Conservation (phyloP, 345 rosid genomes). For the Arabis alpina region DNA sequence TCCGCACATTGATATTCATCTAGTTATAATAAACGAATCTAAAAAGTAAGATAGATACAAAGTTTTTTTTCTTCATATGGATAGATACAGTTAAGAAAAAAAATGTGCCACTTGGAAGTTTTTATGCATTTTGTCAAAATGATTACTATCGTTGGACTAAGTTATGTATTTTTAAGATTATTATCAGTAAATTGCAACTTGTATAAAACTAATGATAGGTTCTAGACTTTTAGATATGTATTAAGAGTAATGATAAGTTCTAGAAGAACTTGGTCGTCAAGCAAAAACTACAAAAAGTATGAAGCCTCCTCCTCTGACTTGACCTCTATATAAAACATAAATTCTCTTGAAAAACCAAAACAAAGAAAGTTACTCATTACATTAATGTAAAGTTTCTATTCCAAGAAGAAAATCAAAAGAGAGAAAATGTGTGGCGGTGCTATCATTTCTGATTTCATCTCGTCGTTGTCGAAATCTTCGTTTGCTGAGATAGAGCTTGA, state of each 20-base stretch:
- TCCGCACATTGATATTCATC: no score
- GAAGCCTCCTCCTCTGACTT: slow-evolving; percentile 23
- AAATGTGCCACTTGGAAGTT: no score
- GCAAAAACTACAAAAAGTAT: slow-evolving; percentile 21
- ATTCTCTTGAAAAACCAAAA: not conserved
- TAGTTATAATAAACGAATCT: no score
- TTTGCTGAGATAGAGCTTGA: slow-evolving; percentile 5
- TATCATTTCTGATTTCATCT: slow-evolving; percentile 54
- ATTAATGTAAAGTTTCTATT: not conserved
- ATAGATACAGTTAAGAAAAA: no score
- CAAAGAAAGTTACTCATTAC: not conserved
- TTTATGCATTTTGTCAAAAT: no score
- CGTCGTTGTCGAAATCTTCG: slow-evolving; percentile 29
- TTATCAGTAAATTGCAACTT: no score
- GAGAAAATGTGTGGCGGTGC: slow-evolving; percentile 79
- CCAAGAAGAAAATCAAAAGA: not conserved
- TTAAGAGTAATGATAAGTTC: not conserved
- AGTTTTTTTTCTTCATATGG: no score
- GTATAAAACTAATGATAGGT: no score
- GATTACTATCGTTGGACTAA: no score
- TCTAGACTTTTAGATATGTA: no score
- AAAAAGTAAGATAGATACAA: no score
- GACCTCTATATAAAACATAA: not conserved
- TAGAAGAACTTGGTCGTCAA: slow-evolving; percentile 40
- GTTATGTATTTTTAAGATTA: no score